Conservation (phyloP, 306 rosid species). For the Nissolia schottii region DNA sequence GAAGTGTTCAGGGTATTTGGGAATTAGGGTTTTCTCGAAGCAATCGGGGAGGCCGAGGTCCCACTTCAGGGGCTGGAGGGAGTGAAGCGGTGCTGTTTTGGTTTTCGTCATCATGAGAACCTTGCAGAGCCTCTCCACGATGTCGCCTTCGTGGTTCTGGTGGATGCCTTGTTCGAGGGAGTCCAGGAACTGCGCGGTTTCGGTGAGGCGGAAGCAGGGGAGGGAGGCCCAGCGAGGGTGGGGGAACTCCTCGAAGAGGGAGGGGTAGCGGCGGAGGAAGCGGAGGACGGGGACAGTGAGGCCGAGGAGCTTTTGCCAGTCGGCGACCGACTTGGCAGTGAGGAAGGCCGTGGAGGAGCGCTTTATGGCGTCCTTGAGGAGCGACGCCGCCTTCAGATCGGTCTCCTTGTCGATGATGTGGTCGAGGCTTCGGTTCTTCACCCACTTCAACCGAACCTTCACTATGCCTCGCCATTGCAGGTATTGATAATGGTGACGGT, state of each 20-base stretch:
- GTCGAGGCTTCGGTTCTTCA: slow-evolving; percentile 70
- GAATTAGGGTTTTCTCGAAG: slow-evolving; percentile 60
- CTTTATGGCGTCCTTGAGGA: too few species aligned
- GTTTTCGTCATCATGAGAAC: slow-evolving; percentile 73
- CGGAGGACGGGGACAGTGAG: slow-evolving; percentile 91
- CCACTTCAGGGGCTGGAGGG: slow-evolving; percentile 64
- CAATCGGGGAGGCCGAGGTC: slow-evolving; percentile 84
- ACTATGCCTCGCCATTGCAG: slow-evolving; percentile 62
- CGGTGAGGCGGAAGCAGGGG: slow-evolving; percentile 75
- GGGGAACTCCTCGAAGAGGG: slow-evolving; percentile 79
- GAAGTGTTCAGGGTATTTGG: slow-evolving; percentile 54
- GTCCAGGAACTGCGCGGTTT: slow-evolving; percentile 56
- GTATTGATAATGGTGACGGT: too few species aligned
- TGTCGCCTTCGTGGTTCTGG: slow-evolving; percentile 42
- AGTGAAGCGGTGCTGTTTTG: slow-evolving; percentile 43
- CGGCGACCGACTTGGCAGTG: slow-evolving; percentile 61
- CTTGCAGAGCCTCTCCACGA: slow-evolving; percentile 55
- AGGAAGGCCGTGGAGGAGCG: too few species aligned
- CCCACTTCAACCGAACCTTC: slow-evolving; percentile 93
- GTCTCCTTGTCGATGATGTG: too few species aligned
- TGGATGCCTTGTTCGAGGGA: slow-evolving; percentile 59
- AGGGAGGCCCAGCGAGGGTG: slow-evolving; percentile 67
- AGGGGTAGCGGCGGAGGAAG: slow-evolving; percentile 84
- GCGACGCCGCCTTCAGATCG: too few species aligned
- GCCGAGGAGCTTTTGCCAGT: slow-evolving; percentile 89